Evolutionary conservation across 2,329 filamentous ascomycete genomes (phyloP), one percentile per base, ranked within the genome.

Genomic region (Trichoderma arundinaceum): DNA sequence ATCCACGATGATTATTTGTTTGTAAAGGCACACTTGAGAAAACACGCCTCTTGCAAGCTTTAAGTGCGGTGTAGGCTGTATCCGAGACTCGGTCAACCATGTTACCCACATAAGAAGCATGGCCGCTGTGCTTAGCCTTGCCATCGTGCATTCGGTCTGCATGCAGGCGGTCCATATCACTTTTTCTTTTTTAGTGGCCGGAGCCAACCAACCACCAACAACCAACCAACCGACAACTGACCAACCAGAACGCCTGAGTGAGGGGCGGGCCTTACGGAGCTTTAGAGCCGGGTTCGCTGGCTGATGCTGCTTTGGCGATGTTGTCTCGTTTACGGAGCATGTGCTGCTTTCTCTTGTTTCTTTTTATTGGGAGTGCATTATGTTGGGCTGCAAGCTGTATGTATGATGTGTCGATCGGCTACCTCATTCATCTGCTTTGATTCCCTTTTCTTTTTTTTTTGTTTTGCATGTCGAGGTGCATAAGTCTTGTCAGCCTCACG

Each of bases 141-240:
- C 22, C 38, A 52, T 52, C 46, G 48, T 63, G 59, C 59, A 53
- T 62, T 46, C 59, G 59, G 59, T 63, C 38, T 63, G 59, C 49
- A 63, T 63, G 59, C 59, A 54, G 38, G 59, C 22, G n/a, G 33
- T 32, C 32, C 44, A 39, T 60, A 39, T 17, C 19, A 39, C 33
- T 1, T 17, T 39, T n/a, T 41, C 2, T 13, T 51, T 51, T 15
- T 17, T 4, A 8, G 19, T 53, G 10, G n/a, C 54, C 41, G 39
- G 39, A 44, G 35, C 39, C 39, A 33, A 33, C 39, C 17, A 44
- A 17, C n/a, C 2, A 28, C 22, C 22, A 28, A 28, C 22, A 28
- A 28, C 22, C 22, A 28, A 28, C 22, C 22, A 28, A 28, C 22
- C 22, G 22, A 28, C 22, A 28, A 28, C 22, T 28, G 22, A 28